These are phyloP conservation scores for Metschnikowia picachoensis DNA, from an alignment of 805 yeast genomes.

Conservation along the genomic window DNA sequence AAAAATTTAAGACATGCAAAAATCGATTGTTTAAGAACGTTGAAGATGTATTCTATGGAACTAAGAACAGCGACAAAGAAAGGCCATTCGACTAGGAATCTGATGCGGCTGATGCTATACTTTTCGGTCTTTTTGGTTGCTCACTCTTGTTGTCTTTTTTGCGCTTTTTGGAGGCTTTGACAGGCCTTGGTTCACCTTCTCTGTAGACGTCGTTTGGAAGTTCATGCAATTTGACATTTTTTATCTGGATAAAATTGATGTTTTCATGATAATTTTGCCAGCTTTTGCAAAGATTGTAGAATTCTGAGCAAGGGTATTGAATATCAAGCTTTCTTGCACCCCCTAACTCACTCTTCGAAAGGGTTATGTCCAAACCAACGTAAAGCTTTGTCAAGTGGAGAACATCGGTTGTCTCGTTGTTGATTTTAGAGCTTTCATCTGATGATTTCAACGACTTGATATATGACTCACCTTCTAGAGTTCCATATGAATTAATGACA, in stretches of 20 bases:
- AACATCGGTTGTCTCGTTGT: slow-evolving; percentile 12
- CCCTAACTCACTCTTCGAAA: slow-evolving; percentile 33
- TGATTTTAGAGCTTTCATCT: neutral
- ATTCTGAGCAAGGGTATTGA: slow-evolving; percentile 87
- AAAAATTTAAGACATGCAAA: neutral
- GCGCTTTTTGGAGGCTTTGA: slow-evolving; percentile 39
- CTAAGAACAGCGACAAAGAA: neutral
- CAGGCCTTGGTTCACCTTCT: slow-evolving; percentile 76
- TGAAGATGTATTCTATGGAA: slow-evolving; percentile 7
- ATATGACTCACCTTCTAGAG: slow-evolving; percentile 46
- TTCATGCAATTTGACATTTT: slow-evolving; percentile 72
- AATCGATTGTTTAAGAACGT: neutral
- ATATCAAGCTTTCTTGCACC: slow-evolving; percentile 70
- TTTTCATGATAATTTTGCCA: slow-evolving; percentile 67
- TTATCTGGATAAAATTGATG: slow-evolving; percentile 46
- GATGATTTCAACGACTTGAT: neutral
- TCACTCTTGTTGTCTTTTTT: slow-evolving; percentile 16
- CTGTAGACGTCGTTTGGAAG: slow-evolving; percentile 78
- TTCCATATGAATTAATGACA: slow-evolving; percentile 61
- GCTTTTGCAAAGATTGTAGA: slow-evolving; percentile 71
- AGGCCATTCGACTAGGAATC: neutral
- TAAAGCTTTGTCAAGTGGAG: slow-evolving; percentile 70
- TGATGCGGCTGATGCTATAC: slow-evolving; percentile 1
- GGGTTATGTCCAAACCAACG: slow-evolving; percentile 65
- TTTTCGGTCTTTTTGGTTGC: slow-evolving; percentile 2